Conservation (phyloP, 2,329 filamentous ascomycete genomes). For the Xylaria sp. region DNA sequence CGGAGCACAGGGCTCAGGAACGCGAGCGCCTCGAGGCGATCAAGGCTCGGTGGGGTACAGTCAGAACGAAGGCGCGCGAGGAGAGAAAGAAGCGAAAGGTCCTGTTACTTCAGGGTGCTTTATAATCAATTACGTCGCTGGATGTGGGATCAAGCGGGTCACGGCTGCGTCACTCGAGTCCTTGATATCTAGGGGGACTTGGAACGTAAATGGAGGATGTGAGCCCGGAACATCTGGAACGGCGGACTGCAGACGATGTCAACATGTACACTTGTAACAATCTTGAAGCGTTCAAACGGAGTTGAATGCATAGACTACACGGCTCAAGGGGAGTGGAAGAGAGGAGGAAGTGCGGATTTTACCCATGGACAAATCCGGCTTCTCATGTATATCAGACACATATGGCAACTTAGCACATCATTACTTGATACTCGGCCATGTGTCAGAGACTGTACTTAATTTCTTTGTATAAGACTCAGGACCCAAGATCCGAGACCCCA, state of each 20-base stretch:
- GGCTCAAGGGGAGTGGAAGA: not conserved
- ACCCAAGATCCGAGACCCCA: conserved; percentile 1
- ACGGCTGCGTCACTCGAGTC: not conserved
- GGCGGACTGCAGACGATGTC: not conserved
- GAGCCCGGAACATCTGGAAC: not conserved
- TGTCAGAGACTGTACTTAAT: conserved; percentile 14
- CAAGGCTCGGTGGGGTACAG: conserved; percentile 63
- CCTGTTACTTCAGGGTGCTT: conserved; percentile 57
- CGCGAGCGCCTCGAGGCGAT: conserved; percentile 53
- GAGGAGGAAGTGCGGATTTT: not conserved
- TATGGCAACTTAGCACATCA: conserved; percentile 12
- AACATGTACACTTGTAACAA: not conserved
- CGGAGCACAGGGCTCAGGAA: conserved; percentile 54
- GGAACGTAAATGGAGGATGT: not conserved
- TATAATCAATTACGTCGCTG: conserved; percentile 43
- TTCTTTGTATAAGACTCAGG: conserved; percentile 7
- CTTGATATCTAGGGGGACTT: not conserved
- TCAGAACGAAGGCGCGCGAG: conserved; percentile 58
- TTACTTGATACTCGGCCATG: conserved; percentile 9
- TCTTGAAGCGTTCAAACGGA: not conserved
- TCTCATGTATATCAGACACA: conserved; percentile 27
- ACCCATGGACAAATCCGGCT: not conserved
- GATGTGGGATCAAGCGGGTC: not conserved
- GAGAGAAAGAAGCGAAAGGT: conserved; percentile 60
- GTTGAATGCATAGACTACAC: not conserved